phyloP scores from a whole-genome alignment of 768 basidiomycete species.

The Nevesoporus exiguus region DNA sequence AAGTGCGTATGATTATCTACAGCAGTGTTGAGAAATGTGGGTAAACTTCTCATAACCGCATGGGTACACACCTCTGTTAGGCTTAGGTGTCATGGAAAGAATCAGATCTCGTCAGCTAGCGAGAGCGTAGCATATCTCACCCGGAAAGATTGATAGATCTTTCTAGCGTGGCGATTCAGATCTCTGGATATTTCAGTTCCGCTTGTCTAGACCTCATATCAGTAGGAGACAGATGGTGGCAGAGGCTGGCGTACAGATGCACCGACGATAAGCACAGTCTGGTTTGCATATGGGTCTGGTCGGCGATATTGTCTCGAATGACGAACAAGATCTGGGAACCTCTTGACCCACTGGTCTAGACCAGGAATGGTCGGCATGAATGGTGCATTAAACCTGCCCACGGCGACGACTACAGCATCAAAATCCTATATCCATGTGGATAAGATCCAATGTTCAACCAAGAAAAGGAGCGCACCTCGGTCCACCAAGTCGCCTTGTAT shows the following conservation, averaged over 20 bases:
- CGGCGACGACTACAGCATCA: too few relatives aligned
- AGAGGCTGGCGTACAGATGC: conserved; percentile 4
- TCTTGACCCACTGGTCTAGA: too few relatives aligned
- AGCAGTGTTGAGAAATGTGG: neutral
- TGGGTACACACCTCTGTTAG: neutral
- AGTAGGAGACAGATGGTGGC: too few relatives aligned
- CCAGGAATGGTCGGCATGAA: too few relatives aligned
- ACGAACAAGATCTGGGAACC: too few relatives aligned
- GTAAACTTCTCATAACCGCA: neutral
- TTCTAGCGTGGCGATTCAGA: conserved; percentile 5
- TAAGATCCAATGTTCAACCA: too few relatives aligned
- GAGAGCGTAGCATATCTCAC: neutral
- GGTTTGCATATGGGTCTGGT: conserved; percentile 35
- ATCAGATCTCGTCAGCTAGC: neutral
- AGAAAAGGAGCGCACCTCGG: too few relatives aligned
- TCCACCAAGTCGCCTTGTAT: too few relatives aligned
- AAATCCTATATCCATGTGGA: too few relatives aligned
- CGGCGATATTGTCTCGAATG: conserved; percentile 41
- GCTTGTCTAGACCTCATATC: neutral
- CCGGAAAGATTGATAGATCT: conserved; percentile 12
- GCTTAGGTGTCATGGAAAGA: neutral
- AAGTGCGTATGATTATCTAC: neutral
- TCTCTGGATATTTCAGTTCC: conserved; percentile 14
- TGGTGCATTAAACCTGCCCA: too few relatives aligned
- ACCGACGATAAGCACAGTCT: conserved; percentile 44